These are phyloP conservation scores for Aleurites moluccanus DNA, from an alignment of 441 rosid species.

Conservation along the genomic window DNA sequence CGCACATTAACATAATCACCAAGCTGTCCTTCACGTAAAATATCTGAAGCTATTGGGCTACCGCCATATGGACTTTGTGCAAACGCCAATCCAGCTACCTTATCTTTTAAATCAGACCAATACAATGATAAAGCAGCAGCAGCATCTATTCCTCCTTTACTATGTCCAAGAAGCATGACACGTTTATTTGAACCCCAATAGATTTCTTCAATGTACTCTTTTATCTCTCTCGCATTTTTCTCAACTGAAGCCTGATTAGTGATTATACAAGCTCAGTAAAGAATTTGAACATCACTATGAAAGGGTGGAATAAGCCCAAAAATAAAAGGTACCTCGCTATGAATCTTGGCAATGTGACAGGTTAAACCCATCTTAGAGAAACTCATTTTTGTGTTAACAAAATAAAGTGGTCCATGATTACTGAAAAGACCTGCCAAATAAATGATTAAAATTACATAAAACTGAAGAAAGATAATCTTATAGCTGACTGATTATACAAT, in stretches of 20 bases:
- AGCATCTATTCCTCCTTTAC: conserved; percentile 97
- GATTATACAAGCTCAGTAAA: conserved; percentile 29
- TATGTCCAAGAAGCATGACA: conserved; percentile 91
- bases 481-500: not conserved
- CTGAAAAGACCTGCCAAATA: conserved; percentile 87
- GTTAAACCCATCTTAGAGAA: conserved; percentile 90
- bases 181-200: conserved; percentile 90
- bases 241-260: conserved; percentile 85
- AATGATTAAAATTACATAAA: not conserved
- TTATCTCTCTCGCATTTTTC: conserved; percentile 91
- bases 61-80: conserved; percentile 98
- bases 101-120: conserved; percentile 91
- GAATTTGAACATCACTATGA: conserved; percentile 10
- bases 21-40: conserved; percentile 88
- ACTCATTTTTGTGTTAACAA: conserved; percentile 71
- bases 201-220: conserved; percentile 91
- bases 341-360: conserved; percentile 98
- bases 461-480: not conserved
- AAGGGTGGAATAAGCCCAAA: conserved; percentile 11
- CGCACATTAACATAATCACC: conserved; percentile 86
- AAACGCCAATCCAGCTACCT: conserved; percentile 85
- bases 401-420: conserved; percentile 95
- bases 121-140: conserved; percentile 92
- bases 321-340: conserved; percentile 69
- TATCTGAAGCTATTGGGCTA: conserved; percentile 90